Evolutionary conservation across 768 basidiomycete genomes (phyloP).

Genomic region (Kondoa subrosea): DNA sequence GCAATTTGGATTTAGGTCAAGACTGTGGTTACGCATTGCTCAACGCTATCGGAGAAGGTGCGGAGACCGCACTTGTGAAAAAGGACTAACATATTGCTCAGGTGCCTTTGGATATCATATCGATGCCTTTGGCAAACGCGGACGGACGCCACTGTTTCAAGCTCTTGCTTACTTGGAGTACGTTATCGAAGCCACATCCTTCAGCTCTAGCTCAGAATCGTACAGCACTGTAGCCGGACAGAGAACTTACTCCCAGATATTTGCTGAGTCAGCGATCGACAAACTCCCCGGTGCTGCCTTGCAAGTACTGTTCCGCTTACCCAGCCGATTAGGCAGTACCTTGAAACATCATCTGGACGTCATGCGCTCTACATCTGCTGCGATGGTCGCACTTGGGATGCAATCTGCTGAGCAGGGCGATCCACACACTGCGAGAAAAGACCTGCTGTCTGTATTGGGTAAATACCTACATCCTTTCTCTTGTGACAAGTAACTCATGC

Average conservation of each 20-base stretch:
- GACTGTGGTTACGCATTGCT: background rate
- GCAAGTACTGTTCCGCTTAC: background rate
- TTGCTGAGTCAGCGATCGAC: background rate
- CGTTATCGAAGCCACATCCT: background rate
- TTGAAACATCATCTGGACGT: background rate
- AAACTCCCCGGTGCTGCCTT: background rate
- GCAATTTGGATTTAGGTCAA: background rate
- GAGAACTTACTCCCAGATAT: background rate
- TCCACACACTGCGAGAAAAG: background rate
- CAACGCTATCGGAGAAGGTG: slow-evolving; percentile 3
- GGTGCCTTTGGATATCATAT: slow-evolving; percentile 3
- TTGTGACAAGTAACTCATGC: background rate
- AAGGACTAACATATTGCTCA: no score
- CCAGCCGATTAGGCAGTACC: background rate
- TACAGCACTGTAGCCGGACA: background rate
- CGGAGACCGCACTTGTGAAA: no score
- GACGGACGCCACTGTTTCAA: background rate
- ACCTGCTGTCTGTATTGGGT: slow-evolving; percentile 2
- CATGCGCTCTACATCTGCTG: background rate
- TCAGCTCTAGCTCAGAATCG: background rate
- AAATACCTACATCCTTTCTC: background rate
- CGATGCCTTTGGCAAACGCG: background rate
- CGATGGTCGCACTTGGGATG: background rate
- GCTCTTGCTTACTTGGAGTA: background rate
- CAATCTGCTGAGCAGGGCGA: background rate